phyloP scores from a whole-genome alignment of 2,329 filamentous ascomycete species.

The Aureobasidium melanogenum region DNA sequence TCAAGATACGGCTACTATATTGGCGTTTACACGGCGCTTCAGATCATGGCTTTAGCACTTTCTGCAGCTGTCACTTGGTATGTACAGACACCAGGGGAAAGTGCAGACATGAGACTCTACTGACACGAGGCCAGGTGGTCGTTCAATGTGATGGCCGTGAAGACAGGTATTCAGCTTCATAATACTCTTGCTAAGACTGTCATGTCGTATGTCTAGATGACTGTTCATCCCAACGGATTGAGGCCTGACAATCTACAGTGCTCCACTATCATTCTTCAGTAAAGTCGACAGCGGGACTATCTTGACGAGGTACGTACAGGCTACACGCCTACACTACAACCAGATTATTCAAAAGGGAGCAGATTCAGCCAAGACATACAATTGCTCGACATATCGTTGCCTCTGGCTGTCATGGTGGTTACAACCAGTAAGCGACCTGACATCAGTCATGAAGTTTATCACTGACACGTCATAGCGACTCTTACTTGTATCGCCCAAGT shows the following conservation, averaged over 20 bases:
- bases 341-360: neutral
- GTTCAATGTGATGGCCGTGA: slow-evolving; percentile 45
- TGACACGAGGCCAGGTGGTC: slow-evolving; percentile 28
- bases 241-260: neutral
- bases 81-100: neutral
- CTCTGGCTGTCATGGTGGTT: slow-evolving; percentile 10
- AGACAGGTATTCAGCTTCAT: slow-evolving; percentile 42
- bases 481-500: slow-evolving; percentile 1
- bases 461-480: neutral
- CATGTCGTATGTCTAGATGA: neutral
- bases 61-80: neutral
- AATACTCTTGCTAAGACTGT: slow-evolving; percentile 14
- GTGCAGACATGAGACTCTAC: neutral
- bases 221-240: neutral
- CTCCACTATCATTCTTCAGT: slow-evolving; percentile 30
- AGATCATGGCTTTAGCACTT: neutral
- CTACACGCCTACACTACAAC: neutral
- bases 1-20: neutral
- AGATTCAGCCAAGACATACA: slow-evolving; percentile 40
- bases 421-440: neutral
- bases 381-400: slow-evolving; percentile 36
- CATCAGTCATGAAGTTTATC: neutral
- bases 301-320: slow-evolving; percentile 23
- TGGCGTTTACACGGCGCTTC: slow-evolving; percentile 8
- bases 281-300: slow-evolving; percentile 34